Base-by-base conservation (phyloP, 192 early-diverging fungal species). In the Podila clonocystis region DNA sequence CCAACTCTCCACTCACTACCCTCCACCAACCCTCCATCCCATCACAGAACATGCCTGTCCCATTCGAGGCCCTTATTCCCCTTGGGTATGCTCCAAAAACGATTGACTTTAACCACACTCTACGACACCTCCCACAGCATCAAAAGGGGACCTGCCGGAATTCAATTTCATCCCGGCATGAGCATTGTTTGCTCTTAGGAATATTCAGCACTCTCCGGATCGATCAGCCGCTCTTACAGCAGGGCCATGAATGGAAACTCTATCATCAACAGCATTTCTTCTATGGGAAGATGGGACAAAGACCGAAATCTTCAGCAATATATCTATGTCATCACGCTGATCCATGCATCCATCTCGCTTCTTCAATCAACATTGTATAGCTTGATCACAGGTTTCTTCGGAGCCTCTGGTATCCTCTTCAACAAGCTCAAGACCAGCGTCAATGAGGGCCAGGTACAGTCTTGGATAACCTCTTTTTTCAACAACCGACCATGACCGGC, bases 21-120 rank as follows among this genome's bases (percentile, higher is more conserved):
- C n/a, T 64, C 26, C 58, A 49, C 58, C 49, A 31, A 20, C 63
- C n/a, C 41, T 45, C 41, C 41, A 55, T 55, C 52, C 20, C 22
- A n/a, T 24, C 24, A 55, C 22, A 55, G 52, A 78, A 50, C 58
- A 92, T 92, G 93, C 93, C 93, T 74, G 85, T 94, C 82, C 93
- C 92, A 63, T 93, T 92, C 67, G 93, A 94, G 86, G 89, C 89
- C 24, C 69, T 94, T 68, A 85, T 94, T 82, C 93, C 93, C 36
- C 91, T 93, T 78, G 92, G 82, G 72, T 75, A 45, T 17, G 41
- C 41, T 17, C 41, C 13, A 45, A 45, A 45, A 12, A 79, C 30
- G 19, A 2, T 8, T 24, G n/a, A 9, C 28, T 4, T 61, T 30
- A 17, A 19, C 7, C 29, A 17, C 65, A 9, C 17, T 30, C 5